Evolutionary conservation across 371 early-diverging fungal species (phyloP), one percentile per base, ranked within the genome.

Genomic region (Mucor lusitanicus): DNA sequence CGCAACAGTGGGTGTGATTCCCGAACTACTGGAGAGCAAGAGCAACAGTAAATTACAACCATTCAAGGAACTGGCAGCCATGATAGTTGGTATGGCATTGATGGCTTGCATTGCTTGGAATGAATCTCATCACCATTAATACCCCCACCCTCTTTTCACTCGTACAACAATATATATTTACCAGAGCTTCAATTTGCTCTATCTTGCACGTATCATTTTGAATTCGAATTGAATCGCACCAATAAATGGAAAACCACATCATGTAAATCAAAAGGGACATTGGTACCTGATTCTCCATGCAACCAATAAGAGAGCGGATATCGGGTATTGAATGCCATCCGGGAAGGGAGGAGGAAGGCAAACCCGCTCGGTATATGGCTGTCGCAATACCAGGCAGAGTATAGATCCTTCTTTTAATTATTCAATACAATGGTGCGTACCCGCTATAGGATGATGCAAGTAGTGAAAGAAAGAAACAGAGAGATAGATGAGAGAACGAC

Each of bases 1-100:
- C 67, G 94, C 94, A 19, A 92, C 94, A 0, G 94, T 92, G 12
- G 93, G 92, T 32, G 93, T 95, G 2, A 87, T 95, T 28, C 95
- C 96, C 0, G 95, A 95, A 69, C 78, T 95, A 44, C 67, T 94
- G 53, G 85, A 88, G 64, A 87, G 88, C 19, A 80, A 86, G 21
- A 83, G 87, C 17, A 83, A 87, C 48, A 72, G 83, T 0, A 74
- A 73, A 9, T 71, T 74, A 9, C 88, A 89, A 68, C 83, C 86
- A 32, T 69, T 74, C 8, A 78, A 78, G 3, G 90, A 90, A 65
- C 80, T 90, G 59, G 58, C 74, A 13, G 86, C 88, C 21, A 88
- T 90, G 89, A 54, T 86, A 60, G 73, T 90, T 44, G 90, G 90
- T 58, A 64, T 90, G n/a, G 80, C 78, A 21, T 76, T 90, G 71